Base-by-base conservation (phyloP, 2,329 filamentous ascomycete species). In the Sporothrix curviconia region DNA sequence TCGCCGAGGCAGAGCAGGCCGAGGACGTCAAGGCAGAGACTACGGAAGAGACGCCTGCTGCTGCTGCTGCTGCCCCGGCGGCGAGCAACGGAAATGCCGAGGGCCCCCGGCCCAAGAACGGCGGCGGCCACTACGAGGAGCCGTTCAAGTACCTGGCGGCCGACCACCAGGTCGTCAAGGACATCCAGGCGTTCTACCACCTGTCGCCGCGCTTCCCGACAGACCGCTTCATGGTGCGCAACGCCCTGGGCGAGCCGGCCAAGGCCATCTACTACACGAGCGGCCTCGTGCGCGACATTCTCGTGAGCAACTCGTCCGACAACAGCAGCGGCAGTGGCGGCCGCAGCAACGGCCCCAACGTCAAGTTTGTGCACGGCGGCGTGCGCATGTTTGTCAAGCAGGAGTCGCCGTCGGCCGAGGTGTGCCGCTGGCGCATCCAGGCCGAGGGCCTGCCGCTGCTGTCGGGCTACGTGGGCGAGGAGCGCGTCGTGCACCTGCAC, bases 301-400 rank as follows among this genome's bases (percentile, higher is more conserved):
- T 99, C 3, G 82, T 80, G 4, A 81, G 87, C 68, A 99, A 99
- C 70, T 91, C 96, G 71, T 89, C 90, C 43, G 86, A 89, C 30
- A 91, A 88, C 28, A 91, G 91, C 46, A 19, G 44, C n/a, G 39
- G 52, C 55, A 47, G 51, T 25, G 28, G 30, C 47, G 47, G n/a
- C 12, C 50, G 22, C 9, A 49, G 60, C 57, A 22, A 42, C 46
- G 49, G 55, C 47, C 86, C 37, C n/a, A 57, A 58, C 47, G 86
- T 97, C 72, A 95, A 94, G 70, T 96, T 99, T 69, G 89, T 99
- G 51, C 94, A 99, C 72, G 92, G 88, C 52, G 94, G 94, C 62
- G 92, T 99, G 34, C 95, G 95, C 75, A 97, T 97, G 90, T 99
- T 95, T 70, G 94, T 97, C 78, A 96, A 95, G 77, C 92, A 97